Evolutionary conservation across 2,329 filamentous ascomycete genomes (phyloP).

Genomic region (Claviceps maximensis): DNA sequence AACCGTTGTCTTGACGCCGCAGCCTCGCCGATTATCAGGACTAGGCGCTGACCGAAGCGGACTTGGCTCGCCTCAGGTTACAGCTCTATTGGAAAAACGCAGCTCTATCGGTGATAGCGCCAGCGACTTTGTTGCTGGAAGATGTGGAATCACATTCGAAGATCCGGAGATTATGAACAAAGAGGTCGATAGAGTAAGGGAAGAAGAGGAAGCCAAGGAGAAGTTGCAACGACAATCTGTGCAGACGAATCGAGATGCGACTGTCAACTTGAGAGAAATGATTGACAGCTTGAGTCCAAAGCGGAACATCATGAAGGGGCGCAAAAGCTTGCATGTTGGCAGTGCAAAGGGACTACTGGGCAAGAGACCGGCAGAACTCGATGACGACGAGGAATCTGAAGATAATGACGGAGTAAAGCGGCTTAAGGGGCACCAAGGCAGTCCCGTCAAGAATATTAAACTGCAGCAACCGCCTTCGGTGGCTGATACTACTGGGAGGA

Average conservation of each 20-base stretch:
- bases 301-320: constrained; percentile 50
- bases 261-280: constrained; percentile 59
- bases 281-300: constrained; percentile 68
- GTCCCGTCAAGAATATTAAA: constrained; percentile 63
- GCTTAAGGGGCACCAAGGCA: constrained; percentile 57
- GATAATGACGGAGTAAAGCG: constrained; percentile 52
- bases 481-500: constrained; percentile 50
- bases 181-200: constrained; percentile 47
- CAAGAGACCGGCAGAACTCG: constrained; percentile 60
- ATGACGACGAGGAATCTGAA: constrained; percentile 47
- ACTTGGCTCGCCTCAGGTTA: constrained; percentile 61
- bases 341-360: constrained; percentile 61
- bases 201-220: constrained; percentile 48
- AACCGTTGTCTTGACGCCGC: constrained; percentile 43
- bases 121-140: constrained; percentile 46
- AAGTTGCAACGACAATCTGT: constrained; percentile 32
- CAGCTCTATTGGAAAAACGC: constrained; percentile 57
- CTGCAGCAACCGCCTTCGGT: constrained; percentile 57
- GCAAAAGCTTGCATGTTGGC: constrained; percentile 66
- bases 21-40: constrained; percentile 45
- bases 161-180: constrained; percentile 49
- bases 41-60: constrained; percentile 57
- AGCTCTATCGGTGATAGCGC: constrained; percentile 58
- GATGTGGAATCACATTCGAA: constrained; percentile 44
- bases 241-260: constrained; percentile 45